Conservation (phyloP, 2,329 filamentous ascomycete species). For the Sarocladium kiliense region DNA sequence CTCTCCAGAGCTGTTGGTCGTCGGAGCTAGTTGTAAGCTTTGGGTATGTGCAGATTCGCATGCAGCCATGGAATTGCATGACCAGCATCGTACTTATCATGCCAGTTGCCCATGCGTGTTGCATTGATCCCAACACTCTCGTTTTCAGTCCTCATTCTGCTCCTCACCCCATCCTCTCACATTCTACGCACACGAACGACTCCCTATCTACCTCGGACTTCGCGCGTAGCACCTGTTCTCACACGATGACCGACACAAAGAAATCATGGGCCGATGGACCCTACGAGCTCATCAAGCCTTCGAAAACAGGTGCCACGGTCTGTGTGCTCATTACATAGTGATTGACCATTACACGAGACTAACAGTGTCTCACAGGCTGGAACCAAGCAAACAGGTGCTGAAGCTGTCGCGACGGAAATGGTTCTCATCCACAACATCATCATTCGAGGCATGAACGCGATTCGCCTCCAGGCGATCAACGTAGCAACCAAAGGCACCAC, state of each 20-base stretch:
- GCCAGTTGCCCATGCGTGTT: no score
- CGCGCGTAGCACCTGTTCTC: background rate
- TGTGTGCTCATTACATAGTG: background rate
- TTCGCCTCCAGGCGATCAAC: slow-evolving; percentile 31
- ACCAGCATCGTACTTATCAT: background rate
- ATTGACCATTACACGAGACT: background rate
- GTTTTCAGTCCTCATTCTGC: no score
- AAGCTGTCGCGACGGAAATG: slow-evolving; percentile 22
- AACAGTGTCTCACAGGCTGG: background rate
- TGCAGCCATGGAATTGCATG: background rate
- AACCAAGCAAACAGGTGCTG: slow-evolving; percentile 1
- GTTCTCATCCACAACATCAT: slow-evolving; percentile 29
- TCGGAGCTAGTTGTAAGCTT: background rate
- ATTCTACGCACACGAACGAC: no score
- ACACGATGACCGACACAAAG: background rate
- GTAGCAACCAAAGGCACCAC: slow-evolving; percentile 20
- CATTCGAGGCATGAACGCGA: slow-evolving; percentile 30
- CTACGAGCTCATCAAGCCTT: background rate
- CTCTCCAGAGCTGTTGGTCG: background rate
- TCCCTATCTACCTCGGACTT: no score
- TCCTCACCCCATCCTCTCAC: no score
- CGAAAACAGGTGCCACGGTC: slow-evolving; percentile 1
- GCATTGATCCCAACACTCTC: no score
- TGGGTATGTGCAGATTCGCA: no score
- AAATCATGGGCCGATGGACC: slow-evolving; percentile 4